phyloP scores from a whole-genome alignment of 371 early-diverging fungal species.

The Funneliformis caledonium region DNA sequence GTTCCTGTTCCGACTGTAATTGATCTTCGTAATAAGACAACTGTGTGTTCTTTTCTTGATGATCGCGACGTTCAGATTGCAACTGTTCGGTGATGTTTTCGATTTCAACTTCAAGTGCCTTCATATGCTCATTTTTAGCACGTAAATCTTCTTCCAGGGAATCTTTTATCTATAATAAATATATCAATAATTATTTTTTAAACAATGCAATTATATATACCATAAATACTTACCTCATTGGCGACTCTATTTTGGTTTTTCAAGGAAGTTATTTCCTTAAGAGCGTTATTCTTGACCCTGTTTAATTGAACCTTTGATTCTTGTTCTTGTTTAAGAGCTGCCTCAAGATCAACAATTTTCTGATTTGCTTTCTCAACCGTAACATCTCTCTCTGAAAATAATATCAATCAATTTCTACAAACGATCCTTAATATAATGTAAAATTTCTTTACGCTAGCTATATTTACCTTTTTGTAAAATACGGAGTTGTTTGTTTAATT shows the following conservation, averaged over 20 bases:
- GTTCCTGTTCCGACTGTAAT: constrained; percentile 33
- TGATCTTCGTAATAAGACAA: constrained; percentile 39
- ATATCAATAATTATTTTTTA: too few relatives aligned
- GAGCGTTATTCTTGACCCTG: constrained; percentile 10
- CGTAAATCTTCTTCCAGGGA: constrained; percentile 26
- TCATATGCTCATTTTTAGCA: constrained; percentile 32
- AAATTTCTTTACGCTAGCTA: not conserved
- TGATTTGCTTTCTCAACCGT: constrained; percentile 3
- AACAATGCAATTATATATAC: not conserved
- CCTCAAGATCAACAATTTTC: constrained; percentile 28
- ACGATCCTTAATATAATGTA: not conserved
- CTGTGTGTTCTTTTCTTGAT: constrained; percentile 34
- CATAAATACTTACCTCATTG: constrained; percentile 19
- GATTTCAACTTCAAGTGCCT: constrained; percentile 37
- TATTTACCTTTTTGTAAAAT: constrained; percentile 28
- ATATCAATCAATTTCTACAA: not conserved
- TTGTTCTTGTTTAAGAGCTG: constrained; percentile 19
- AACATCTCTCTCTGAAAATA: constrained; percentile 31
- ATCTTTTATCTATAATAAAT: constrained; percentile 23
- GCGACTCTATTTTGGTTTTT: constrained; percentile 19
- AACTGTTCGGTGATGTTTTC: constrained; percentile 38
- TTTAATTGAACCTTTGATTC: constrained; percentile 22
- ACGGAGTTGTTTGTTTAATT: constrained; percentile 26
- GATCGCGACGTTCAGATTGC: constrained; percentile 40
- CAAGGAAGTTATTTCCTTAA: constrained; percentile 26